Percentiles rank a stretch among this genome's conserved stretches.
Evolutionary conservation across 352 stramenopile genomes (phyloP).

Genomic region (Thalassiosira pacifica): DNA sequence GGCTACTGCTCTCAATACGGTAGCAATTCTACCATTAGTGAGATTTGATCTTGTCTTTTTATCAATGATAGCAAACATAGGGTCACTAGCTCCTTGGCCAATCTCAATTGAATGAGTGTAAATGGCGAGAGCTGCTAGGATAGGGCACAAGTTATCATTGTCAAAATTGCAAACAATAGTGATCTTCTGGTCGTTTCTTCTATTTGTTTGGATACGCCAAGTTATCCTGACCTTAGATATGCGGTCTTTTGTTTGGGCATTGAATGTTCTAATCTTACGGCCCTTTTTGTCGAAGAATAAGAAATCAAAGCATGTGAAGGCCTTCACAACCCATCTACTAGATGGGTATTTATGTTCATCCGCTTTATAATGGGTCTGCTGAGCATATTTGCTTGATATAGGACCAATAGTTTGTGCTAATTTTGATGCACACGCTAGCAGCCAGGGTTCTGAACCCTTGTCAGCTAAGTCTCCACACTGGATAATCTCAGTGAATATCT

Average conservation of each 20-base stretch:
- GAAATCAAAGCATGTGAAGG: slow-evolving; percentile 22
- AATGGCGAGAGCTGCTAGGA: background rate
- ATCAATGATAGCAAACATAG: background rate
- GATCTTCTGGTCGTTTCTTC: slow-evolving; percentile 31
- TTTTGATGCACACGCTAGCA: too few species aligned
- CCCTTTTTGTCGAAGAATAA: background rate
- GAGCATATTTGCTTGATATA: background rate
- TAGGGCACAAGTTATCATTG: background rate
- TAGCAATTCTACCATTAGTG: background rate
- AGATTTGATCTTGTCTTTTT: background rate
- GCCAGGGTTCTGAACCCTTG: too few species aligned
- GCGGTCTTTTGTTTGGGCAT: background rate
- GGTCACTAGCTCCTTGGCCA: too few species aligned
- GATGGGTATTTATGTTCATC: slow-evolving; percentile 17
- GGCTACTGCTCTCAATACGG: background rate
- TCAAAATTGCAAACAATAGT: background rate
- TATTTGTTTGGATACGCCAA: slow-evolving; percentile 56
- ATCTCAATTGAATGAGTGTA: background rate
- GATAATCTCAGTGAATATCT: background rate
- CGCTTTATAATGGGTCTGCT: background rate
- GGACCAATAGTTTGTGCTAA: too few species aligned
- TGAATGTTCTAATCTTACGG: background rate
- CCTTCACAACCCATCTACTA: background rate
- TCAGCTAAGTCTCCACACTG: background rate
- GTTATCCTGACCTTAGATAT: slow-evolving; percentile 6